Base-by-base conservation (phyloP, 257 asterid genomes). In the Primulina tabacum region DNA sequence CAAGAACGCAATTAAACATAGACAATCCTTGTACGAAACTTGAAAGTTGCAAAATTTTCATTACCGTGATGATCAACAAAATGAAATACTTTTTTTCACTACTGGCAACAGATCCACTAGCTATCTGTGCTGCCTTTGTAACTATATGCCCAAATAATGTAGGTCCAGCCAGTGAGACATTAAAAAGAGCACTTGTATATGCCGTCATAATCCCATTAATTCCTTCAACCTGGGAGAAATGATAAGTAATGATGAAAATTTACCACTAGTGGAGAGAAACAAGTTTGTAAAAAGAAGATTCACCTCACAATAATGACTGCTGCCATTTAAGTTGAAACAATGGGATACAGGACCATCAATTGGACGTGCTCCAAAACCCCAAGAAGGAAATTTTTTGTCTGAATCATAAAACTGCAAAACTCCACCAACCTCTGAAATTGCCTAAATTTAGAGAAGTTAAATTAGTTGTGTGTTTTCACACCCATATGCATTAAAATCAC, bases 321-420 rank as follows among this genome's bases (percentile, higher is more conserved):
- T 94, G 74, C 99, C 99, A 69, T 89, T 94, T 69, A 94, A 86
- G 76, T 94, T 94, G 79, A 94, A 94, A 81, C 98, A 94, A 79
- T 94, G 99, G 60, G 99, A 94, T 60, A 94, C 97, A 29, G 97
- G 97, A 53, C 98, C 97, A 83, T 94, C 99, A 70, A 94, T 89
- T 68, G 99, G 97, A 62, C 97, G 86, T 55, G 98, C 99, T 77
- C 99, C 99, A 75, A 94, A 94, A 53, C 99, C 98, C 98, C 97
- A 94, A 71, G 99, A 93, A 74, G 99, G 96, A 76, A 89, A 91
- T 60, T 78, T 91, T 75, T 83, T 86, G 83, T 91, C 98, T 17
- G 86, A 80, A 78, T 91, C 99, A 71, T 91, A 94, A 81, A 82
- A 89, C 78, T 94, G 98, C 84, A 94, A 57, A 40, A 94, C 84